phyloP scores from a whole-genome alignment of 2,329 filamentous ascomycete species.

The Remersonia thermophila region DNA sequence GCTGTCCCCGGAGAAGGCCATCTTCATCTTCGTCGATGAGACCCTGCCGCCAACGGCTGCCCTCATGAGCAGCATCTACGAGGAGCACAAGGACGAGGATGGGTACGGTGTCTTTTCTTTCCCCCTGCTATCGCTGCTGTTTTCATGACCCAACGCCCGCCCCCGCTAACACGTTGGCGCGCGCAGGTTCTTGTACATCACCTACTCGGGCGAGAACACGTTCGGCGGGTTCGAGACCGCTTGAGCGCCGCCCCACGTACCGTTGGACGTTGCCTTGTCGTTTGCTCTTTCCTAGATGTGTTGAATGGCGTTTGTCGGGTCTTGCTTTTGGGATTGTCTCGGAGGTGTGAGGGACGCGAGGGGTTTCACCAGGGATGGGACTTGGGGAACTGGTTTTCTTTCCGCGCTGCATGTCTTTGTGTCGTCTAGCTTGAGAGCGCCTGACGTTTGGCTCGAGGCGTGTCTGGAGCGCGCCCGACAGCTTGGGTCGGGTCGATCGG shows the following conservation, averaged over 20 bases:
- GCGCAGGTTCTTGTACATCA: conserved; percentile 88
- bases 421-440: conserved; percentile 1
- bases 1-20: conserved; percentile 97
- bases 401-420: conserved; percentile 5
- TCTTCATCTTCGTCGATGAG: conserved; percentile 99
- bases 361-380: conserved; percentile 2
- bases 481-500: too few relatives aligned
- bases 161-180: conserved; percentile 2
- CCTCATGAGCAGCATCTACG: conserved; percentile 98
- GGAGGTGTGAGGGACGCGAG: too few relatives aligned
- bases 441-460: conserved; percentile 1
- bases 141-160: too few relatives aligned
- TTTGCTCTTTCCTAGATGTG: conserved; percentile 8
- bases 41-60: conserved; percentile 92
- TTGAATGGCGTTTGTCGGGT: conserved; percentile 13
- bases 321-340: conserved; percentile 8
- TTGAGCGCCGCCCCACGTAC: conserved; percentile 15
- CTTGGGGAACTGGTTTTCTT: conserved; percentile 10
- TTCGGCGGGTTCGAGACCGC: conserved; percentile 52
- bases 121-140: background rate
- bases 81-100: conserved; percentile 88
- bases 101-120: conserved; percentile 36
- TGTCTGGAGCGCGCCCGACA: background rate
- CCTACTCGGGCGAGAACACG: conserved; percentile 98
- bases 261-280: background rate